Base-by-base conservation (phyloP, 257 asterid species). In the Mentha longifolia region DNA sequence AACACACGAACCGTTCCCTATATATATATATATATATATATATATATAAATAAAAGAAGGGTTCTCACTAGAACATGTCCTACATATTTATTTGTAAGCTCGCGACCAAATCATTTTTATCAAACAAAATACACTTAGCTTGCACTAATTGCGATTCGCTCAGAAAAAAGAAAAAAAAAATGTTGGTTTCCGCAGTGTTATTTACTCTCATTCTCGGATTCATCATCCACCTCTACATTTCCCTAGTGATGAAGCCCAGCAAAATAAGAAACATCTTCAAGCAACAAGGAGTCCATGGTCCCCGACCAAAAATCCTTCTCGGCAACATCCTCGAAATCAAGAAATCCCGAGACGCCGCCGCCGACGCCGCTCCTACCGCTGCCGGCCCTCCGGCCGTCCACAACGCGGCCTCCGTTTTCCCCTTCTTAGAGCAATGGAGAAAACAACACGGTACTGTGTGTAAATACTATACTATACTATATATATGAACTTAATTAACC, bases 261-360 rank as follows among this genome's bases (percentile, higher is more conserved):
- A 76, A 68, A 67, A 70, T 80, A 13, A 79, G 78, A 7, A 41
- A 37, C 20, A 51, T 76, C 8, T 67, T 86, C 61, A 74, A 14
- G 68, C 81, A 71, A 25, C 94, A 87, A 67, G 91, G 94, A 22
- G 65, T 87, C 39, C 52, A 57, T 6, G 94, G 94, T n/a, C 94
- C 94, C 15, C 73, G 84, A 0, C 85, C 89, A 0, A 69, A 43
- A 15, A n/a, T 78, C 71, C 47, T 85, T 13, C 68, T 87, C 1
- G 91, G 94, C 1, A 87, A 87, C 82, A 56, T 85, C 2, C 64
- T 80, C 42, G 91, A 85, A 52, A 83, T 87, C 76, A 85, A 81
- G 74, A 87, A 73, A 64, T 63, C 85, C 15, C 71, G 81, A 1
- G 28, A 2, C 19, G 49, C 51, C 16, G 76, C 67, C 20, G 64